Evolutionary conservation across 495 filamentous ascomycete genomes (phyloP).

Genomic region (Tuber magnatum): DNA sequence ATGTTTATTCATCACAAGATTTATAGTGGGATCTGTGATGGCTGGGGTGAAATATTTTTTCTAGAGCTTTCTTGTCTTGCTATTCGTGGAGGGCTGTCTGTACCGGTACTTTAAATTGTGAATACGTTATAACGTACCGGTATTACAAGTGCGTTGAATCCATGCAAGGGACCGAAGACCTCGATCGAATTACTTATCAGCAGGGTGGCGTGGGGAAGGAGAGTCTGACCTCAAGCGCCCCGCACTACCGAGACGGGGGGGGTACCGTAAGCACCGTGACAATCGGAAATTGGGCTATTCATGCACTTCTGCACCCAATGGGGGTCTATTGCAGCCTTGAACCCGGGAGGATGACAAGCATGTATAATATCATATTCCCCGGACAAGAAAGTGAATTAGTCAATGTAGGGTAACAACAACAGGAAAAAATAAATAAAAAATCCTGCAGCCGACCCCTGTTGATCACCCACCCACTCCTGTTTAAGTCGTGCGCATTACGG

Average conservation of each 20-base stretch:
- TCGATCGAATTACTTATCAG: background rate
- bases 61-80: background rate
- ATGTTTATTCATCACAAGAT: background rate
- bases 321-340: no score
- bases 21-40: background rate
- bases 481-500: no score
- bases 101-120: background rate
- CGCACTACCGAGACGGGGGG: background rate
- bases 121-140: background rate
- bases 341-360: background rate
- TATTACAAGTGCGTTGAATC: background rate
- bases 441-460: background rate
- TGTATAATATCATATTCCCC: no score
- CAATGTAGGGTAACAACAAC: no score
- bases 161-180: background rate
- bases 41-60: background rate
- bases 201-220: background rate
- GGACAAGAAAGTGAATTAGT: no score
- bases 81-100: background rate
- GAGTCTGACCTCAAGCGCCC: background rate
- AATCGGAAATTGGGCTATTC: background rate
- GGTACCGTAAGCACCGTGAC: background rate
- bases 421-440: no score
- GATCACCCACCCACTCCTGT: no score
- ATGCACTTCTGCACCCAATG: background rate